Evolutionary conservation across 345 rosid species (phyloP), one percentile per base, ranked within the genome.

Genomic region (Syzygium grande): DNA sequence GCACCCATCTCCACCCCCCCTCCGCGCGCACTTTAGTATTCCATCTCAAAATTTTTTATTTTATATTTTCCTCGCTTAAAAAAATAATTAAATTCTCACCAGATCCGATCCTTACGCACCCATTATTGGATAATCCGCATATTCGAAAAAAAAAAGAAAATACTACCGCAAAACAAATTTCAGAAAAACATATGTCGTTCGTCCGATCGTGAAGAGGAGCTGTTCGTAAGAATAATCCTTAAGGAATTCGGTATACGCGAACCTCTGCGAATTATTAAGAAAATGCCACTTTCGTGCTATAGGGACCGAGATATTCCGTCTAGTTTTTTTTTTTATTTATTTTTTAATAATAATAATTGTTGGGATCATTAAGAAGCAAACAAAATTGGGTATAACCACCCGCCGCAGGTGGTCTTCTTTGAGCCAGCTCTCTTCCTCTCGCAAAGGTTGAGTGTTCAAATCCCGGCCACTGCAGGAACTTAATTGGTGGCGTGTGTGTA

Each of bases 21-120:
- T n/a, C n/a, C n/a, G n/a, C n/a, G 92, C 90, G 91, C 87, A 86
- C 85, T 73, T 87, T 91, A 92, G 92, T 52, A 77, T 78, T 15
- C 49, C 5, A n/a, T 7, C 13, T 25, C 19, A 21, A 29, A 25
- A 8, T 78, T 23, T 19, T 55, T 38, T 1, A 16, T 11, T 49
- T 16, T 4, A 41, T 17, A 14, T 6, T 56, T n/a, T 83, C 1
- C 34, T 16, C 51, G 6, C 3, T n/a, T n/a, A 5, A n/a, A 61
- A 61, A 61, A 61, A 1, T n/a, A 3, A 61, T 53, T n/a, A 13
- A 16, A 15, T 16, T 15, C 17, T 65, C 43, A 30, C 16, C 16
- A 15, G 43, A 8, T 65, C 78, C 43, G 30, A 65, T 65, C 21
- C 80, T 19, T 11, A 73, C 49, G 21, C 10, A 19, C 25, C 22